Evolutionary conservation across 768 basidiomycete genomes (phyloP).

Genomic region (Russula ochroleuca): DNA sequence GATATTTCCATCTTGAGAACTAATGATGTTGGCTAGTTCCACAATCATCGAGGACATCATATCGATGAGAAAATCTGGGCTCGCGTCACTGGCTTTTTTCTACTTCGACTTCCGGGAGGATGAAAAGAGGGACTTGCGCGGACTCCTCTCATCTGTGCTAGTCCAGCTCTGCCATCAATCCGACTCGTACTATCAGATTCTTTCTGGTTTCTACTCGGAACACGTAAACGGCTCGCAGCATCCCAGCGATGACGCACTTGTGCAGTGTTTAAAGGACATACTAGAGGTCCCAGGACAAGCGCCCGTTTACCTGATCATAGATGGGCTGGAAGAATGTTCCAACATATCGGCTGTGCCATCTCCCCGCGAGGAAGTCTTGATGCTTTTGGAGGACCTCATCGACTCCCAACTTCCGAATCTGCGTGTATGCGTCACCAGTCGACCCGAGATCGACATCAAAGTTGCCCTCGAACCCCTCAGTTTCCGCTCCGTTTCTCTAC

Average conservation of each 20-base stretch:
- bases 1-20: not conserved
- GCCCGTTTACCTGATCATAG: not conserved
- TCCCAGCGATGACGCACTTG: not conserved
- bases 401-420: not conserved
- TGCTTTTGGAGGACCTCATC: not conserved
- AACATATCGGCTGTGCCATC: not conserved
- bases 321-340: conserved; percentile 7
- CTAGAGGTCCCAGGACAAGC: not conserved
- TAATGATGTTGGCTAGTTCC: not conserved
- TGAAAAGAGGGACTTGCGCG: not conserved
- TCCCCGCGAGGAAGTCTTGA: not conserved
- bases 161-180: not conserved
- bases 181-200: not conserved
- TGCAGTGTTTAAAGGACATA: not conserved
- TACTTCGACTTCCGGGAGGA: not conserved
- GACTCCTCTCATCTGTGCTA: not conserved
- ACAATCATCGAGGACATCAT: not conserved
- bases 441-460: conserved; percentile 6
- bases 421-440: not conserved
- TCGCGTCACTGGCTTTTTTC: not conserved
- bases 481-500: not conserved
- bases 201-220: not conserved
- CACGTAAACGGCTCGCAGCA: not conserved
- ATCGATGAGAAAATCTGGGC: not conserved
- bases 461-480: not conserved